phyloP scores from a whole-genome alignment of 2,329 filamentous ascomycete genomes.

The Tolypocladium guangdongense region DNA sequence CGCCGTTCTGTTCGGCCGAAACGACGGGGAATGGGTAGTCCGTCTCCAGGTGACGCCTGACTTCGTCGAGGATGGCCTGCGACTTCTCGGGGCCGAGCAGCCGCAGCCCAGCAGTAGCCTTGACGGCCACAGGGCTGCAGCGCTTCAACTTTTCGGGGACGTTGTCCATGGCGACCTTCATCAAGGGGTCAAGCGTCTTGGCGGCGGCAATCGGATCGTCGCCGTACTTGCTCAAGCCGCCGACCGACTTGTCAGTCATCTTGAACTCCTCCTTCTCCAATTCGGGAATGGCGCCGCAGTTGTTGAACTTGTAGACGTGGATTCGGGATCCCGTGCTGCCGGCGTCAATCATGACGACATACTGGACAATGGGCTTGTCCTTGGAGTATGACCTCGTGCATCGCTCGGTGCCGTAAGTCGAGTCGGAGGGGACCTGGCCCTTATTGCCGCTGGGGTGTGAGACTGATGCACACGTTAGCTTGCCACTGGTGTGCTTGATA shows the following conservation, averaged over 20 bases:
- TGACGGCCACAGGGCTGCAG: constrained; percentile 95
- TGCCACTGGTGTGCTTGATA: not conserved
- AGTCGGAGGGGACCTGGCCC: constrained; percentile 47
- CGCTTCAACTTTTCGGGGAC: constrained; percentile 82
- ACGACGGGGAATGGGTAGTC: constrained; percentile 93
- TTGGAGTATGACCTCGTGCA: constrained; percentile 77
- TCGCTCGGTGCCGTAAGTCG: constrained; percentile 55
- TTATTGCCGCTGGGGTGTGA: constrained; percentile 14
- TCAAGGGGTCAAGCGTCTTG: constrained; percentile 74
- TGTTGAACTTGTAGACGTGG: constrained; percentile 99
- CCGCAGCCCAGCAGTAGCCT: constrained; percentile 89
- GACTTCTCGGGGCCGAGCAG: constrained; percentile 75
- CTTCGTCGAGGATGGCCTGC: constrained; percentile 73
- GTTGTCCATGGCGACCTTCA: constrained; percentile 73
- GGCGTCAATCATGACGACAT: constrained; percentile 97
- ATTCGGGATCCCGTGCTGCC: constrained; percentile 96
- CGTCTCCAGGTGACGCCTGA: constrained; percentile 73
- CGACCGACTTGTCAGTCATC: constrained; percentile 79
- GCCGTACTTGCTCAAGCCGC: constrained; percentile 79
- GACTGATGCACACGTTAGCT: constrained; percentile 5
- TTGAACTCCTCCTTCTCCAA: constrained; percentile 87
- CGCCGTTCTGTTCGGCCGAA: constrained; percentile 70
- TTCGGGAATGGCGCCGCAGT: constrained; percentile 91
- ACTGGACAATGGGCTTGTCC: constrained; percentile 90
- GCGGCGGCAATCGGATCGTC: constrained; percentile 80